Evolutionary conservation across 2,329 filamentous ascomycete species (phyloP).

Genomic region (Botryosphaeria dothidea): DNA sequence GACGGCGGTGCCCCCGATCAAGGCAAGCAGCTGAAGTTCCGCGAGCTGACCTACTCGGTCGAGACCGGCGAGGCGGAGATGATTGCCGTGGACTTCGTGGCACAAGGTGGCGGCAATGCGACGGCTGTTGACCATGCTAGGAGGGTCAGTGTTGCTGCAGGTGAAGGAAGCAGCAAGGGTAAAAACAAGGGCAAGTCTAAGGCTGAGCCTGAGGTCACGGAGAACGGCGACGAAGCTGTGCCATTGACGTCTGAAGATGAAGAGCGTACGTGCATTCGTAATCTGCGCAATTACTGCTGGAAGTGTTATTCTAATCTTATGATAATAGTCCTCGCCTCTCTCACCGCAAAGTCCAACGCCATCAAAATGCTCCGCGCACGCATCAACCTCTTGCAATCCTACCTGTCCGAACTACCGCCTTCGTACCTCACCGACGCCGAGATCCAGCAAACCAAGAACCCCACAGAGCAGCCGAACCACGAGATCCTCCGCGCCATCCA

Average conservation of each 20-base stretch:
- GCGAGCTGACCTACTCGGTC: slow-evolving; percentile 80
- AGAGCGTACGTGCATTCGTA: slow-evolving; percentile 56
- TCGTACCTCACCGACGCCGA: slow-evolving; percentile 59
- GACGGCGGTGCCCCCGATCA: slow-evolving; percentile 53
- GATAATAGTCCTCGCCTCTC: slow-evolving; percentile 57
- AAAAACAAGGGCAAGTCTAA: slow-evolving; percentile 53
- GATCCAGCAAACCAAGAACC: slow-evolving; percentile 30
- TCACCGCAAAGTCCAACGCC: slow-evolving; percentile 88
- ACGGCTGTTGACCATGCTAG: slow-evolving; percentile 54
- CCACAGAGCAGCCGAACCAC: slow-evolving; percentile 51
- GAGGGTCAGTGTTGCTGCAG: slow-evolving; percentile 24
- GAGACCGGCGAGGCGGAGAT: slow-evolving; percentile 96
- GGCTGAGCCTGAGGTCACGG: slow-evolving; percentile 33
- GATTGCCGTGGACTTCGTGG: slow-evolving; percentile 95
- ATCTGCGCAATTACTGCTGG: neutral
- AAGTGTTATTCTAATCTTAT: neutral
- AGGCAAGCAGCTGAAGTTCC: slow-evolving; percentile 64
- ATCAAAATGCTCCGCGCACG: slow-evolving; percentile 82
- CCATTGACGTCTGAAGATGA: slow-evolving; percentile 62
- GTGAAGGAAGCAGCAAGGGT: slow-evolving; percentile 50
- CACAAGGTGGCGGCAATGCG: slow-evolving; percentile 79
- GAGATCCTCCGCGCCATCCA: slow-evolving; percentile 84
- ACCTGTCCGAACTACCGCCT: slow-evolving; percentile 71
- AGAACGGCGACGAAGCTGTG: slow-evolving; percentile 31
- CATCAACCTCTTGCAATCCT: slow-evolving; percentile 60